A percentile compares a stretch with the other conserved stretches of the same genome.
These are phyloP conservation scores for Thalassiosira gravida DNA, from an alignment of 352 stramenopile genomes.

Conservation along the genomic window DNA sequence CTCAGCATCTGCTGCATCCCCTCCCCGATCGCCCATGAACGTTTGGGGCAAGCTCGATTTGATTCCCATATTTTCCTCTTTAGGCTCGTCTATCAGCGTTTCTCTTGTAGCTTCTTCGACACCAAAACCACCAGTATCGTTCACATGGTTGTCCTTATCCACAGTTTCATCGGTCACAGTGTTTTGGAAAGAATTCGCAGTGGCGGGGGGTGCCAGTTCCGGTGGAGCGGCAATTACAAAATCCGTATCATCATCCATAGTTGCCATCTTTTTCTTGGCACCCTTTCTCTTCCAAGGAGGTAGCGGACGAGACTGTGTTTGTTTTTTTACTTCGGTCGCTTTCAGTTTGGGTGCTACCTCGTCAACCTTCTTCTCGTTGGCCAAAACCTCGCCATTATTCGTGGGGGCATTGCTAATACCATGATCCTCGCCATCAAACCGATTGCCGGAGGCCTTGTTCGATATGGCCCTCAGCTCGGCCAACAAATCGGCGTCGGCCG, in stretches of 20 bases:
- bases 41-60: slow-evolving; percentile 42
- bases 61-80: slow-evolving; percentile 19
- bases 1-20: slow-evolving; percentile 26
- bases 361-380: slow-evolving; percentile 1
- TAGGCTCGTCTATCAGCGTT: no score
- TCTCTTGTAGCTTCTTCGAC: no score
- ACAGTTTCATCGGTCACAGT: no score
- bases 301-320: slow-evolving; percentile 8
- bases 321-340: not conserved
- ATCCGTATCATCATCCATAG: slow-evolving; percentile 7
- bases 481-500: slow-evolving; percentile 48
- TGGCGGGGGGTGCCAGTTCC: no score
- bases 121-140: no score
- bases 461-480: slow-evolving; percentile 65
- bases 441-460: slow-evolving; percentile 41
- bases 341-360: not conserved
- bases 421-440: slow-evolving; percentile 49
- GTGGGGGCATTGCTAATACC: slow-evolving; percentile 18
- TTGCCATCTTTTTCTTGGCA: slow-evolving; percentile 1
- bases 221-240: slow-evolving; percentile 3
- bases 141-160: no score
- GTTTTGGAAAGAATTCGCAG: no score
- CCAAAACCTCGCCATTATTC: not conserved
- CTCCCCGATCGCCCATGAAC: slow-evolving; percentile 52
- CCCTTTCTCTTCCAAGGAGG: slow-evolving; percentile 36